Evolutionary conservation across 352 stramenopile genomes (phyloP).

Genomic region (Globisporangium middletonii): DNA sequence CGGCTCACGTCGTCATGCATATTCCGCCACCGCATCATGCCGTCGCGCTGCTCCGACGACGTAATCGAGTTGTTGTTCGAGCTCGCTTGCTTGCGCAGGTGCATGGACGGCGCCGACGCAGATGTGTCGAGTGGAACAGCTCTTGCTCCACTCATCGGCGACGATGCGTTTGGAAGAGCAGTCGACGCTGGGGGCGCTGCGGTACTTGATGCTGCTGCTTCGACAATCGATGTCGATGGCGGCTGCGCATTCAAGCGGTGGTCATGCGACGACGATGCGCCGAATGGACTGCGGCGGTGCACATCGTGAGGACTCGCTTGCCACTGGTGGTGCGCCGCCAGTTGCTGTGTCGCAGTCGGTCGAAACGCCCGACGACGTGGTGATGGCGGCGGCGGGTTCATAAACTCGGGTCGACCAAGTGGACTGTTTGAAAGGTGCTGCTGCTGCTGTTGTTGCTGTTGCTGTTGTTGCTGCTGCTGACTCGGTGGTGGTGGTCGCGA

Average conservation of each 20-base stretch:
- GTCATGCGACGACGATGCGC: background rate
- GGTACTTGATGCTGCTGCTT: background rate
- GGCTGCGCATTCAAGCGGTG: conserved; percentile 4
- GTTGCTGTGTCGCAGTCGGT: background rate
- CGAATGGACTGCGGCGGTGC: conserved; percentile 7
- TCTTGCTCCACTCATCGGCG: background rate
- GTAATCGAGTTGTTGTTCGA: background rate
- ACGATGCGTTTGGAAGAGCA: background rate
- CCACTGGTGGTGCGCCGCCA: conserved; percentile 2
- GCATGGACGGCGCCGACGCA: background rate
- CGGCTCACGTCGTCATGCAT: conserved; percentile 74
- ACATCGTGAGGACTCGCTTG: conserved; percentile 5
- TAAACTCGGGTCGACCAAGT: conserved; percentile 5
- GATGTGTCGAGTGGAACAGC: background rate
- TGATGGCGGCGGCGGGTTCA: conserved; percentile 5
- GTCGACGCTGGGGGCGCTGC: background rate
- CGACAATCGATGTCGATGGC: background rate
- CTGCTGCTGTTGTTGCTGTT: conserved; percentile 8
- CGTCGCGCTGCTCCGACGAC: conserved; percentile 15
- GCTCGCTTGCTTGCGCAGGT: background rate
- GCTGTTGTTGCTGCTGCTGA: background rate
- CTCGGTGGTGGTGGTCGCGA: too few relatives aligned
- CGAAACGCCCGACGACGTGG: conserved; percentile 18
- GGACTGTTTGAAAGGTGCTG: conserved; percentile 6
- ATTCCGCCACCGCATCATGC: conserved; percentile 43